Conservation (phyloP, 345 rosid species). For the Brassica carinata region DNA sequence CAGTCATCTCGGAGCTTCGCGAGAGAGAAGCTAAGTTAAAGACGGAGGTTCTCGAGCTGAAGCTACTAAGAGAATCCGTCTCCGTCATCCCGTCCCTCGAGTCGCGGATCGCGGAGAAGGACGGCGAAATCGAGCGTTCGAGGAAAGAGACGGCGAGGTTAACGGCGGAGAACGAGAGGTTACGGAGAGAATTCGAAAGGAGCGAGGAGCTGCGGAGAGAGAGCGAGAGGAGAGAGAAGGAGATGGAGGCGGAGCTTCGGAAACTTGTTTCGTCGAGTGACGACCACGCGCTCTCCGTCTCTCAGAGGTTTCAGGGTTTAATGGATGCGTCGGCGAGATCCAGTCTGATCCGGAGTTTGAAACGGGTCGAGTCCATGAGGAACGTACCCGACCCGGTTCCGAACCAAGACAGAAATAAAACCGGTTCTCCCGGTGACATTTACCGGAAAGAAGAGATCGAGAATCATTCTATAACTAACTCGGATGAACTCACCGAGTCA, state of each 20-base stretch:
- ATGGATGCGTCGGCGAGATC: conserved; percentile 59
- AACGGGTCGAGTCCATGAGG: conserved; percentile 44
- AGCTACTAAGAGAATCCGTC: conserved; percentile 67
- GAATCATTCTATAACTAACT: conserved; percentile 56
- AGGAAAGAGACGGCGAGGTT: conserved; percentile 45
- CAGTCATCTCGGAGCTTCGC: conserved; percentile 58
- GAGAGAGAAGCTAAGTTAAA: conserved; percentile 66
- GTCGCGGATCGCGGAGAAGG: conserved; percentile 48
- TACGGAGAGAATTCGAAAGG: conserved; percentile 40
- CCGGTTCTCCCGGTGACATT: not conserved
- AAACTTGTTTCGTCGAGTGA: conserved; percentile 45
- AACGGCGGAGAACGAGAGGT: conserved; percentile 51
- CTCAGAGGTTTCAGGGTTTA: conserved; percentile 75
- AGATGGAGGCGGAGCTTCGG: conserved; percentile 57
- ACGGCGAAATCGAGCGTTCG: conserved; percentile 43
- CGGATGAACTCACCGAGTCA: conserved; percentile 60
- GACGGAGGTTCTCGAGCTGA: conserved; percentile 73
- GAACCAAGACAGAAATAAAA: conserved; percentile 1
- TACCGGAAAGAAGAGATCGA: conserved; percentile 55
- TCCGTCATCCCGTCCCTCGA: conserved; percentile 77
- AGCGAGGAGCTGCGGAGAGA: conserved; percentile 33
- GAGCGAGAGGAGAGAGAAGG: conserved; percentile 51
- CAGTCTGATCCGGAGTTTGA: conserved; percentile 52
- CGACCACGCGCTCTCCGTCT: conserved; percentile 51
- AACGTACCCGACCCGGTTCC: conserved; percentile 32